Percentiles rank a stretch among this genome's conserved stretches.
Evolutionary conservation across 148 eudicot species (phyloP).

Genomic region (Pouteria glomerata): DNA sequence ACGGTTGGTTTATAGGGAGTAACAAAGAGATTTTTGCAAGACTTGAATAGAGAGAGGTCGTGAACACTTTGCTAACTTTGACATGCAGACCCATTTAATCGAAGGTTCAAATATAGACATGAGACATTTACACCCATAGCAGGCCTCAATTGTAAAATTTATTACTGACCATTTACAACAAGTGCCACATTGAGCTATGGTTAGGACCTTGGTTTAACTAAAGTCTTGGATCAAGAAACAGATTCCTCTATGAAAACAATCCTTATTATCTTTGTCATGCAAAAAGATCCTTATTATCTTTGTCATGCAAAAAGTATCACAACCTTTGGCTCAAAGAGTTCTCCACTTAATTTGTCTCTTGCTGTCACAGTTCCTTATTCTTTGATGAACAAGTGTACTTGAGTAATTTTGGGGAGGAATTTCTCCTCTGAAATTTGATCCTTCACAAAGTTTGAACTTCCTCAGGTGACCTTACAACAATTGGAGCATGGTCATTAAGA

Average conservation of each 20-base stretch:
- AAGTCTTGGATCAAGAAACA: neutral
- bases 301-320: no score
- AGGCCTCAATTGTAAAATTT: neutral
- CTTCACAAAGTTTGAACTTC: no score
- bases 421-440: no score
- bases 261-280: neutral
- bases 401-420: no score
- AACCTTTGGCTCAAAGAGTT: no score
- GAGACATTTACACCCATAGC: neutral
- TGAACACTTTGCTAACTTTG: neutral
- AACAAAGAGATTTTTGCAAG: neutral
- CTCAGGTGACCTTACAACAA: no score
- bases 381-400: no score
- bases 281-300: no score
- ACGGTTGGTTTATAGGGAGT: neutral
- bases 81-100: conserved; percentile 1
- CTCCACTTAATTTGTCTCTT: no score
- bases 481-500: no score
- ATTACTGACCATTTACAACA: neutral
- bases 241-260: neutral
- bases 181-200: neutral
- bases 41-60: neutral
- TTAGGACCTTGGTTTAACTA: neutral
- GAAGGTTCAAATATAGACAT: neutral
- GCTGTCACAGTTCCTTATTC: no score